A percentile compares a stretch with the other conserved stretches of the same genome.
phyloP scores from a whole-genome alignment of 305 asterid species.

The Petunia hybrid region DNA sequence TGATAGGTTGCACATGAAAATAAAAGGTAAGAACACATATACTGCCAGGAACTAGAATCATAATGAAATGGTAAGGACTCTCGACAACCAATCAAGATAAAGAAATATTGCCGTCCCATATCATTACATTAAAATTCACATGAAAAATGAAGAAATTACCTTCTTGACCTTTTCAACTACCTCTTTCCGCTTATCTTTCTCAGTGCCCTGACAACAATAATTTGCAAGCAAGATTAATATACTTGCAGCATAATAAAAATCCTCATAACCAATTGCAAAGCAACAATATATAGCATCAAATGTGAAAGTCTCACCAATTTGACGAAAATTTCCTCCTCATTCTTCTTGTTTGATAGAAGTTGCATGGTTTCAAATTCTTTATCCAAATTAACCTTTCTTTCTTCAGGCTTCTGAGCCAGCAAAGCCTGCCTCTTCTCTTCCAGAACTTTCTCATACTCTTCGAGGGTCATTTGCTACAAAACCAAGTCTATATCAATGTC shows the following conservation, averaged over 20 bases:
- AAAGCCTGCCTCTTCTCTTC: conserved; percentile 39
- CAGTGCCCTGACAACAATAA: conserved; percentile 43
- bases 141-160: conserved; percentile 36
- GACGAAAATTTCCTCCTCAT: conserved; percentile 16
- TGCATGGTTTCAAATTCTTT: conserved; percentile 37
- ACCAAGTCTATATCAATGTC: background rate
- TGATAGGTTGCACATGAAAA: background rate
- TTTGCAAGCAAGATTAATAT: background rate
- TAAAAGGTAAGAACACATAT: background rate
- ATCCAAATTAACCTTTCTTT: conserved; percentile 37
- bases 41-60: background rate
- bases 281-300: conserved; percentile 1
- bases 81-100: background rate
- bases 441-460: conserved; percentile 36
- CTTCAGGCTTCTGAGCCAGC: conserved; percentile 36
- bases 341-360: conserved; percentile 40
- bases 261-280: background rate
- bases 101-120: background rate
- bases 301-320: conserved; percentile 29
- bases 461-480: conserved; percentile 41
- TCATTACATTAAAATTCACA: background rate
- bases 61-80: background rate
- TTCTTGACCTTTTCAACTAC: conserved; percentile 57
- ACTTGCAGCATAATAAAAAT: background rate
- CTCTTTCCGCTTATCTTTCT: conserved; percentile 60